Evolutionary conservation across 768 basidiomycete species (phyloP).

Genomic region (Lactarius trivialis): DNA sequence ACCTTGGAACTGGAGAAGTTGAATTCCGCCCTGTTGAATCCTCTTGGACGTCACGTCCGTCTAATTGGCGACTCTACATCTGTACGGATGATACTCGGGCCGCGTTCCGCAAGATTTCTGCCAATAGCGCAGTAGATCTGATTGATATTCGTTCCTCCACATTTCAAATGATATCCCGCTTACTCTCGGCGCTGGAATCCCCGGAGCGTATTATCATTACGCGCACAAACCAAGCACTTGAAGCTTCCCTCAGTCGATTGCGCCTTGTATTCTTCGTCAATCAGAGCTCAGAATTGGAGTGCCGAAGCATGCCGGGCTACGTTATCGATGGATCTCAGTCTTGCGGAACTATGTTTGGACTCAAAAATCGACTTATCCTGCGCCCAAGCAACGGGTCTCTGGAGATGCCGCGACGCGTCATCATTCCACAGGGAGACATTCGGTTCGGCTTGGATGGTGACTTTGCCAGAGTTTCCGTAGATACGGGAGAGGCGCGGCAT

Average conservation of each 20-base stretch:
- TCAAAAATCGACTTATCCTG: constrained; percentile 29
- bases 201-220: not conserved
- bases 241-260: constrained; percentile 34
- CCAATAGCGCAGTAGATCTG: not conserved
- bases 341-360: constrained; percentile 39
- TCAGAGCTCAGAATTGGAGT: constrained; percentile 30
- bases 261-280: constrained; percentile 37
- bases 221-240: not conserved
- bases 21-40: constrained; percentile 32
- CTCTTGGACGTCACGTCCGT: constrained; percentile 28
- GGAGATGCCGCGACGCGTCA: not conserved
- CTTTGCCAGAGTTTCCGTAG: not conserved
- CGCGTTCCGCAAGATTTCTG: not conserved
- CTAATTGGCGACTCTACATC: constrained; percentile 27
- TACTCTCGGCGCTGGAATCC: constrained; percentile 2
- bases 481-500: not conserved
- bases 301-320: constrained; percentile 36
- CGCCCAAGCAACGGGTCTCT: not conserved
- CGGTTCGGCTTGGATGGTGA: not conserved
- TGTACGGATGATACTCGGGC: not conserved
- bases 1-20: constrained; percentile 23
- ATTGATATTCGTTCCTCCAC: constrained; percentile 2
- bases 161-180: not conserved
- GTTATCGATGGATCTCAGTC: constrained; percentile 38
- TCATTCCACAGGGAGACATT: constrained; percentile 9